Evolutionary conservation across 768 basidiomycete species (phyloP), one percentile per base, ranked within the genome.

Genomic region (Paxillus ammoniavirescens): DNA sequence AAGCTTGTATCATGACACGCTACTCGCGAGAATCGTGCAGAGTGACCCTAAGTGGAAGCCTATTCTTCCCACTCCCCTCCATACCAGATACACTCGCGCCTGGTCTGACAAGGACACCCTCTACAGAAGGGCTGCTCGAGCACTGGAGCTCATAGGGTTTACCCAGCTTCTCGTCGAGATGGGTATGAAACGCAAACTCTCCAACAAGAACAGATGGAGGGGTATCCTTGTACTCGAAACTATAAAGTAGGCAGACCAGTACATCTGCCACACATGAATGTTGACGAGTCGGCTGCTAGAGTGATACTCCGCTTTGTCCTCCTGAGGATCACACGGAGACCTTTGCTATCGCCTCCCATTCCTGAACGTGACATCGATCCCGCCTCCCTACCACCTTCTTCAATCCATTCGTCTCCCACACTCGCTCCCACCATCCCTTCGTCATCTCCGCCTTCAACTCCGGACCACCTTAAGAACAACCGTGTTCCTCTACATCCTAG

Each of bases 1-100:
- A 66, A 91, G 91, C 76, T 80, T 94, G 78, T 98, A 98, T 68
- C 96, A 98, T 69, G 96, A 98, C 70, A 89, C 92, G 5, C 73
- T 98, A n/a, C 82, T 98, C 41, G 74, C 83, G 4, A 83, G 77
- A 66, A 77, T 88, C 45, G 73, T 83, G 28, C 81, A 81, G 62
- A 78, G 67, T 47, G 79, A 89, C 62, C 82, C 86, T 46, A 87
- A 82, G 61, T 83, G 86, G 72, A 84, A 77, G 47, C 86, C 90
- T 40, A 80, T 93, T 55, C 81, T 95, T 49, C 87, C 89, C 9
- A 77, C 83, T 14, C 82, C 87, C 31, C 74, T 81, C 57, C 96
- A 98, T 70, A 81, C 91, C 31, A 90, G 93, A 55, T 98, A 91
- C 71, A 97, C 96, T 14, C 82, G 83, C 52, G 89, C 90, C 43